Conservation (phyloP, 2,329 filamentous ascomycete genomes). For the Ophiostoma sp. region DNA sequence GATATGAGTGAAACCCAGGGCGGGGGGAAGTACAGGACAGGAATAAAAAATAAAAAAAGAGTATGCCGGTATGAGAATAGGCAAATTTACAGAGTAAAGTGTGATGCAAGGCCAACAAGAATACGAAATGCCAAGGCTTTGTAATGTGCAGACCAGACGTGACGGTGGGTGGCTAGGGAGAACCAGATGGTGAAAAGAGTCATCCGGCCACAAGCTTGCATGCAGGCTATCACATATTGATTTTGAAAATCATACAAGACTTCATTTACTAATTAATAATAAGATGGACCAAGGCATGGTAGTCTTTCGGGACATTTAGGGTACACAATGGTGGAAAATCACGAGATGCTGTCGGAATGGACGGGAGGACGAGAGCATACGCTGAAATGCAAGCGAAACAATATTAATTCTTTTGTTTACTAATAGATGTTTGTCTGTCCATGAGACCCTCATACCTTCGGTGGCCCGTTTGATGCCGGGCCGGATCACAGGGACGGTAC, state of each 20-base stretch:
- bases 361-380: not conserved
- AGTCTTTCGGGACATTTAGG: not conserved
- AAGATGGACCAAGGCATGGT: not conserved
- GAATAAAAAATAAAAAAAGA: too few relatives aligned
- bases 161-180: not conserved
- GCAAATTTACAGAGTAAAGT: too few relatives aligned
- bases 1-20: not conserved
- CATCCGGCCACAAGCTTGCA: slow-evolving; percentile 5
- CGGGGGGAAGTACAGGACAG: not conserved
- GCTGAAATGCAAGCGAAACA: not conserved
- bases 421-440: too few relatives aligned
- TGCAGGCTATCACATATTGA: not conserved
- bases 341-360: not conserved
- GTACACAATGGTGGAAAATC: not conserved
- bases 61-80: too few relatives aligned
- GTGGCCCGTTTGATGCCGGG: not conserved
- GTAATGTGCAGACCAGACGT: not conserved
- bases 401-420: not conserved
- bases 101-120: not conserved
- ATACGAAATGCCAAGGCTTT: slow-evolving; percentile 1
- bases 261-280: not conserved
- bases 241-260: not conserved
- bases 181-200: not conserved
- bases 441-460: not conserved
- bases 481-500: not conserved